A percentile compares a stretch with the other conserved stretches of the same genome.
Evolutionary conservation across 257 asterid genomes (phyloP).

Genomic region (Sherardia arvensis): DNA sequence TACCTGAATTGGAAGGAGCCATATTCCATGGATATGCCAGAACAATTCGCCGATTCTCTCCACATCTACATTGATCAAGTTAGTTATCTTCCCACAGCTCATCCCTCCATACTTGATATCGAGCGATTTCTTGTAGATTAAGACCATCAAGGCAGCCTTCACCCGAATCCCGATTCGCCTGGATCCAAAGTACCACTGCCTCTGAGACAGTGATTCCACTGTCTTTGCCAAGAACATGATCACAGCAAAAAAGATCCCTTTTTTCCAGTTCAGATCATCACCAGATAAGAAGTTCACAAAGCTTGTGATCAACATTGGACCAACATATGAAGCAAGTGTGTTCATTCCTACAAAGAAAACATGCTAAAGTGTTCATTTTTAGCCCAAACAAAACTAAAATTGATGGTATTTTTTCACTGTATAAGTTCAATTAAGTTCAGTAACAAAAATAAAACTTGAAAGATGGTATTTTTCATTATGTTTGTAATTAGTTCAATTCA

Average conservation of each 20-base stretch:
- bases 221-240: slow-evolving; percentile 68
- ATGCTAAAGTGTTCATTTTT: neutral
- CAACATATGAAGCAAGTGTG: slow-evolving; percentile 63
- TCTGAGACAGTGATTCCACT: slow-evolving; percentile 69
- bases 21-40: slow-evolving; percentile 64
- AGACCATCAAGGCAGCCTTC: slow-evolving; percentile 63
- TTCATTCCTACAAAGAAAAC: slow-evolving; percentile 44
- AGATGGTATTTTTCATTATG: too few species aligned
- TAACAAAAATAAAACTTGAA: too few species aligned
- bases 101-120: slow-evolving; percentile 45
- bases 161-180: slow-evolving; percentile 59
- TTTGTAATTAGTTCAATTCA: neutral
- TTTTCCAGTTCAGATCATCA: slow-evolving; percentile 35
- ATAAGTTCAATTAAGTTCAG: too few species aligned
- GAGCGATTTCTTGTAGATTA: slow-evolving; percentile 52
- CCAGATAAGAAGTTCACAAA: slow-evolving; percentile 65
- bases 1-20: slow-evolving; percentile 77
- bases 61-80: slow-evolving; percentile 61
- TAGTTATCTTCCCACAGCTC: slow-evolving; percentile 52
- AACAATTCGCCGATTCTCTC: slow-evolving; percentile 85
- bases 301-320: slow-evolving; percentile 69
- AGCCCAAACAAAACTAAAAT: too few species aligned
- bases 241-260: slow-evolving; percentile 52
- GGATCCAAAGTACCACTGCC: slow-evolving; percentile 93
- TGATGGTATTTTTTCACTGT: too few species aligned